phyloP scores from a whole-genome alignment of 805 yeast species.

The Cyberlindnera petersonii region DNA sequence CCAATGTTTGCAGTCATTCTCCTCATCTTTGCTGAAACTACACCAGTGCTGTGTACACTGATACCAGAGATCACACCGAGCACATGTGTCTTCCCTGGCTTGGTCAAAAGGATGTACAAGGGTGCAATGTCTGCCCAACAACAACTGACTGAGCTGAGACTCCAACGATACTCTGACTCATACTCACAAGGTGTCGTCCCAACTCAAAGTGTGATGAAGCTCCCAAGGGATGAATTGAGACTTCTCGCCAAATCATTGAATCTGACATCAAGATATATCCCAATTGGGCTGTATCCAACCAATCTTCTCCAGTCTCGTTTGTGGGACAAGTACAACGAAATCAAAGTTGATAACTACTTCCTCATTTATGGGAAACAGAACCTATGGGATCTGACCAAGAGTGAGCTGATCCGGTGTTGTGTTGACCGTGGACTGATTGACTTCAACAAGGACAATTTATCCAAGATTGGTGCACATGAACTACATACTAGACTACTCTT shows the following conservation, averaged over 20 bases:
- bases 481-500: slow-evolving; percentile 37
- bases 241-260: slow-evolving; percentile 35
- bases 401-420: slow-evolving; percentile 52
- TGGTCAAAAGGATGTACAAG: slow-evolving; percentile 29
- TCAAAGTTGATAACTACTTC: slow-evolving; percentile 50
- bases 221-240: slow-evolving; percentile 38
- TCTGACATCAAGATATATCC: slow-evolving; percentile 39
- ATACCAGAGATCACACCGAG: slow-evolving; percentile 55
- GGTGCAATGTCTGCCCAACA: slow-evolving; percentile 24
- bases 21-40: slow-evolving; percentile 48
- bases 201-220: slow-evolving; percentile 43
- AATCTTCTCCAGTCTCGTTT: slow-evolving; percentile 35
- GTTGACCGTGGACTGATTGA: slow-evolving; percentile 53
- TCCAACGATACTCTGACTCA: slow-evolving; percentile 10
- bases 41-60: slow-evolving; percentile 49
- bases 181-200: slow-evolving; percentile 28
- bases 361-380: slow-evolving; percentile 29
- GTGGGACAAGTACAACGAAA: slow-evolving; percentile 38
- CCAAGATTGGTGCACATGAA: slow-evolving; percentile 32
- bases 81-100: slow-evolving; percentile 51
- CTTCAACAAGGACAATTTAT: slow-evolving; percentile 30
- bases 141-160: slow-evolving; percentile 16
- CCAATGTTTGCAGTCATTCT: slow-evolving; percentile 49
- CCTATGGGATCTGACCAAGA: slow-evolving; percentile 42
- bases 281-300: slow-evolving; percentile 36